phyloP scores from a whole-genome alignment of 345 rosid genomes.

The Camelina hispida region DNA sequence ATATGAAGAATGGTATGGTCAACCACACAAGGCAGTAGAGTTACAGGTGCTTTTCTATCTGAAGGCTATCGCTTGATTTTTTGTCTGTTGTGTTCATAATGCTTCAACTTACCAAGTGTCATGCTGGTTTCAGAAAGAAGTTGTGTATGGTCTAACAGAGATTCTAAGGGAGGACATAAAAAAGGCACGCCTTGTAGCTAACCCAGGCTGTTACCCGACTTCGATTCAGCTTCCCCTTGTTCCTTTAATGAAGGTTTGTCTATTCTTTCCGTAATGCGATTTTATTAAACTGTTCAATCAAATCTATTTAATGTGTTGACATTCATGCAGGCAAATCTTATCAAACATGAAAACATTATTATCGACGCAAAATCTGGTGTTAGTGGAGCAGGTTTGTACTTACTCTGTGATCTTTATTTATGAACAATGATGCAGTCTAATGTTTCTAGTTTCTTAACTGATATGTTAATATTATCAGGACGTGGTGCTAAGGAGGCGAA shows the following conservation, averaged over 20 bases:
- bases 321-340: slow-evolving; percentile 71
- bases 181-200: slow-evolving; percentile 82
- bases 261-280: not conserved
- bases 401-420: not conserved
- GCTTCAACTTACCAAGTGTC: slow-evolving; percentile 6
- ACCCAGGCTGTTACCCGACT: slow-evolving; percentile 99
- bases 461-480: slow-evolving; percentile 53
- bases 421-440: slow-evolving; percentile 15
- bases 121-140: slow-evolving; percentile 67
- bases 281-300: not conserved
- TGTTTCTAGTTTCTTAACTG: slow-evolving; percentile 27
- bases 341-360: slow-evolving; percentile 65
- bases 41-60: slow-evolving; percentile 61
- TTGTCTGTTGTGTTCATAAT: slow-evolving; percentile 1
- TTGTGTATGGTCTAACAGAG: slow-evolving; percentile 96
- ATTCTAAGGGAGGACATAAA: slow-evolving; percentile 67
- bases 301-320: not conserved
- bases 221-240: slow-evolving; percentile 94
- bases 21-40: slow-evolving; percentile 81
- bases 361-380: slow-evolving; percentile 96
- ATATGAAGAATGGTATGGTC: slow-evolving; percentile 99
- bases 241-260: slow-evolving; percentile 78
- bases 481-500: slow-evolving; percentile 93
- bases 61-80: not conserved
- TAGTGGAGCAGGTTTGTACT: slow-evolving; percentile 89